A percentile compares a stretch with the other conserved stretches of the same genome.
phyloP scores from a whole-genome alignment of 73 alveolate genomes.

The Paramecium primaurelia region DNA sequence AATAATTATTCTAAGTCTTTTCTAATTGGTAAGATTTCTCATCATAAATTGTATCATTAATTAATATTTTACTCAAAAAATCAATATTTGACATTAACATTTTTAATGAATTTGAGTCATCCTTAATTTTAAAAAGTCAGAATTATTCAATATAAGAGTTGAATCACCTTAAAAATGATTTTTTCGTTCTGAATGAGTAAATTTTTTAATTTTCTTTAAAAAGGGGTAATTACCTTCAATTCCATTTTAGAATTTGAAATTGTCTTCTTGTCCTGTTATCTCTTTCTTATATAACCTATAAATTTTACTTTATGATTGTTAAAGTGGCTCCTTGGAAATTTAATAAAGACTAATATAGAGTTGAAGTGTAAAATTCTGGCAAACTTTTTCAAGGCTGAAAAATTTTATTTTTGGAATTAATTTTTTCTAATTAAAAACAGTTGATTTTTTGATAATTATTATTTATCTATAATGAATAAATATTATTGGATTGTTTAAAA shows the following conservation, averaged over 20 bases:
- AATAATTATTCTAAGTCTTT: background rate
- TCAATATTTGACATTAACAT: background rate
- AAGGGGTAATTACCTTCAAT: background rate
- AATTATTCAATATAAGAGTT: background rate
- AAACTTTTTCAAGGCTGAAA: no score
- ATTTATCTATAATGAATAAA: no score
- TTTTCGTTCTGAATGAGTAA: background rate
- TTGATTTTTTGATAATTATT: no score
- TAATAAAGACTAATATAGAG: background rate
- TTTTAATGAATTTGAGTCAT: background rate
- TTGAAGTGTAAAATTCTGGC: no score
- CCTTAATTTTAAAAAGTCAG: background rate
- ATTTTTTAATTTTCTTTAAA: background rate
- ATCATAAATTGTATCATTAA: background rate
- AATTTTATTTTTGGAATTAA: no score
- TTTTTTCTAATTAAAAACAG: no score
- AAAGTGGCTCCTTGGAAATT: background rate
- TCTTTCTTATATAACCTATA: background rate
- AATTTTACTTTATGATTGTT: background rate
- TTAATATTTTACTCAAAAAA: background rate
- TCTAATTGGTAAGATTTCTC: background rate
- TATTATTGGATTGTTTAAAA: no score
- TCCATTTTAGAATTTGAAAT: background rate
- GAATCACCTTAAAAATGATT: background rate
- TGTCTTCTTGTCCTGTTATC: background rate